Percentiles rank a stretch among this genome's conserved stretches.
Conservation (phyloP, 2,329 filamentous ascomycete species). For the Penicillium sp. region DNA sequence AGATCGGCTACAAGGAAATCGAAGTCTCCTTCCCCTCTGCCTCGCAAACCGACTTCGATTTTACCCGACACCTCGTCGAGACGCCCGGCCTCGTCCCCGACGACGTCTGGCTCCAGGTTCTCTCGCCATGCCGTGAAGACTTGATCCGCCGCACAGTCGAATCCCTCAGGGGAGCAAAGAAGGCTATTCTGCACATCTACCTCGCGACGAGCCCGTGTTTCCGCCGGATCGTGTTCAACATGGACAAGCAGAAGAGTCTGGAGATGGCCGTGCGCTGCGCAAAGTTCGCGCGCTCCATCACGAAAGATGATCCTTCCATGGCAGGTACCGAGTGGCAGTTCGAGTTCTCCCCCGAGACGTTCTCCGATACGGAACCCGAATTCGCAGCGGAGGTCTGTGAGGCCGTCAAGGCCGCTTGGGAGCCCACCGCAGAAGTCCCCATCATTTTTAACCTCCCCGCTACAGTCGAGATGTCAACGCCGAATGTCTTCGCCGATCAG, state of each 20-base stretch:
- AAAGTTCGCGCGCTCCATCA: slow-evolving; percentile 84
- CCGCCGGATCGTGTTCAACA: slow-evolving; percentile 86
- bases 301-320: slow-evolving; percentile 71
- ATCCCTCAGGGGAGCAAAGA: slow-evolving; percentile 85
- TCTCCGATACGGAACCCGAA: slow-evolving; percentile 87
- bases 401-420: slow-evolving; percentile 94
- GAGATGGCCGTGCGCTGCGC: slow-evolving; percentile 84
- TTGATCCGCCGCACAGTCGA: slow-evolving; percentile 90
- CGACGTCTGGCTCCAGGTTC: slow-evolving; percentile 89
- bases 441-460: slow-evolving; percentile 98
- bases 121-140: slow-evolving; percentile 89
- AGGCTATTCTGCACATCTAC: slow-evolving; percentile 93
- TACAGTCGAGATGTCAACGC: slow-evolving; percentile 92
- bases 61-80: slow-evolving; percentile 83
- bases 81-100: slow-evolving; percentile 83
- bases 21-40: slow-evolving; percentile 95
- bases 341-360: slow-evolving; percentile 63
- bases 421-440: slow-evolving; percentile 73
- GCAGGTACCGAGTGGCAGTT: slow-evolving; percentile 62
- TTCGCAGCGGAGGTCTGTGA: slow-evolving; percentile 84
- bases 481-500: slow-evolving; percentile 94
- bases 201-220: slow-evolving; percentile 96
- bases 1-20: slow-evolving; percentile 96
- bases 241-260: slow-evolving; percentile 79
- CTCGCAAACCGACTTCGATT: slow-evolving; percentile 95